Base-by-base conservation (phyloP, 306 rosid genomes). In the Castanea sativa region DNA sequence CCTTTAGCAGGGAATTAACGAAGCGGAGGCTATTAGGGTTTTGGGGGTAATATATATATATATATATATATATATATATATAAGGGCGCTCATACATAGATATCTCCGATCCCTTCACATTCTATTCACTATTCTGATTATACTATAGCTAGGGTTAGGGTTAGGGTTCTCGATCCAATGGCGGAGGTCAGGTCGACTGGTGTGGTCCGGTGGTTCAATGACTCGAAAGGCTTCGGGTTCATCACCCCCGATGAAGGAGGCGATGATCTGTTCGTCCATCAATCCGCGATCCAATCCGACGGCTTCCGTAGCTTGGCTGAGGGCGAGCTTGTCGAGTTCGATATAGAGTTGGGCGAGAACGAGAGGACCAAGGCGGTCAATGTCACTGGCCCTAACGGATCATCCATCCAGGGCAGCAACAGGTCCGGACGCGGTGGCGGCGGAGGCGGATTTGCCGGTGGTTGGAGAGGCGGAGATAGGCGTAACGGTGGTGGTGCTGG, bases 191-290 rank as follows among this genome's bases (percentile, higher is more conserved):
- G 97, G 69, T 84, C 89, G 53, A 90, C 89, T 0, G 98, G 98
- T 9, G 90, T 86, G 6, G 98, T 94, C 5, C 88, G 84, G 64
- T 88, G 98, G 96, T 94, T 94, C 90, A 89, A 76, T 82, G 92
- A 92, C 30, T 51, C 65, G 32, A 94, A 92, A 67, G 98, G 98
- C 6, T 94, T 83, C 30, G 98, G 98, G 55, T 94, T 94, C 85
- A 92, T 94, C 87, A 85, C 87, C 45, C 98, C 98, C 52, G 96
- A 94, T 15, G 89, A 82, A 30, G 97, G 87, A 5, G 82, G 87
- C 14, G 96, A 91, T 2, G 98, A 94, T 79, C 89, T 94, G 45
- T 94, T 94, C 59, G 94, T 94, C 20, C 98, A 94, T 74, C 97
- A 94, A 53, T 94, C 98, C 0, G 81, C 94, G 56, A 88, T 94